Evolutionary conservation across 495 filamentous ascomycete species (phyloP).

Genomic region (Penicillium egyptiacum): DNA sequence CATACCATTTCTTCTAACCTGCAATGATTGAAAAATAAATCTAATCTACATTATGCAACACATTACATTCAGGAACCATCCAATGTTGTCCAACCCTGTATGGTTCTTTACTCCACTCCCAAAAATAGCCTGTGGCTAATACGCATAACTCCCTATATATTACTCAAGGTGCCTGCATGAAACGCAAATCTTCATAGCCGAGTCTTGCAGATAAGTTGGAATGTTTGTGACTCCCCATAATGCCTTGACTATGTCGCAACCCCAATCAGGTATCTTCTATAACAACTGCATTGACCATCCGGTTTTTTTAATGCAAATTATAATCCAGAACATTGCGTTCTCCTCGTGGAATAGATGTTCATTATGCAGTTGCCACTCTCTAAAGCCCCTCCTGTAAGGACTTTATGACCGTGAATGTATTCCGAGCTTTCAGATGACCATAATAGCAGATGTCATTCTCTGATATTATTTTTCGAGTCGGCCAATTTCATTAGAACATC

Average conservation of each 20-base stretch:
- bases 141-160: background rate
- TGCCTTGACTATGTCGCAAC: background rate
- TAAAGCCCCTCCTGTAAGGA: background rate
- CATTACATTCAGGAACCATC: background rate
- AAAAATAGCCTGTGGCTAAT: conserved; percentile 6
- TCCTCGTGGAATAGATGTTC: background rate
- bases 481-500: background rate
- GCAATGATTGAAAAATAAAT: background rate
- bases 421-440: no score
- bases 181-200: background rate
- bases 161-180: background rate
- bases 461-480: background rate
- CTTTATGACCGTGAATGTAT: background rate
- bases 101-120: background rate
- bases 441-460: background rate
- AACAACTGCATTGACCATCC: background rate
- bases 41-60: background rate
- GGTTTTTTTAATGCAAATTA: background rate
- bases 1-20: background rate
- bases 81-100: background rate
- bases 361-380: background rate
- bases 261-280: background rate
- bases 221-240: background rate
- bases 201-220: background rate
- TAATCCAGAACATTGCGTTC: background rate